Conservation (phyloP, 2,329 filamentous ascomycete genomes). For the Penicillium freii region DNA sequence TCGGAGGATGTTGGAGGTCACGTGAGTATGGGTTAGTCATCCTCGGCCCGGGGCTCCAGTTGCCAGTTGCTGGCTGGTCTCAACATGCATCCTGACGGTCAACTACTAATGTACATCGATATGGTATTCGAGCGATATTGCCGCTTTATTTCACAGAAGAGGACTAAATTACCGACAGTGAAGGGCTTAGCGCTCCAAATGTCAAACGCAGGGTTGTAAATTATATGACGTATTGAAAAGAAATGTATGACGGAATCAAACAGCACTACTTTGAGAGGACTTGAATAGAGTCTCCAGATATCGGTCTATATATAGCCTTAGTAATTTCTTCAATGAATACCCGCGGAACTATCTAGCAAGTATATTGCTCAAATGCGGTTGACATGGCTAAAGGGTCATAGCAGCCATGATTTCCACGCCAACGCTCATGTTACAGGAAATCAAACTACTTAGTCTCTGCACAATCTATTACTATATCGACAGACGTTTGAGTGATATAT, state of each 20-base stretch:
- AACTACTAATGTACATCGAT: neutral
- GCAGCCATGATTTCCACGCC: neutral
- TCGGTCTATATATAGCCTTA: neutral
- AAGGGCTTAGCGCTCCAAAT: neutral
- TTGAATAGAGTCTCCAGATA: no score
- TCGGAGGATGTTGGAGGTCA: conserved; percentile 14
- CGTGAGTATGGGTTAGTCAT: neutral
- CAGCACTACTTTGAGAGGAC: neutral
- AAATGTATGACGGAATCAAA: neutral
- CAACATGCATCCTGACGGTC: neutral
- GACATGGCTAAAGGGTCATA: neutral
- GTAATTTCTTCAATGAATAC: neutral
- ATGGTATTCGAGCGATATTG: neutral
- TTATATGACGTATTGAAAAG: neutral
- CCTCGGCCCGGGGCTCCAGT: neutral
- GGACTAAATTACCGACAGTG: no score
- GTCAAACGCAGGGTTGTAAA: neutral
- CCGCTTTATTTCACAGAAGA: neutral
- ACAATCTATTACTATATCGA: neutral
- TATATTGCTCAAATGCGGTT: neutral
- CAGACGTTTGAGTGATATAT: neutral
- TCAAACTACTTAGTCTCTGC: neutral
- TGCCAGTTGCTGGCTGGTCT: neutral
- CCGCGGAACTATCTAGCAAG: neutral
- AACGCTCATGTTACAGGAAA: neutral